These are phyloP conservation scores for Skeletonema costatum DNA, from an alignment of 108 stramenopile genomes.

Conservation along the genomic window DNA sequence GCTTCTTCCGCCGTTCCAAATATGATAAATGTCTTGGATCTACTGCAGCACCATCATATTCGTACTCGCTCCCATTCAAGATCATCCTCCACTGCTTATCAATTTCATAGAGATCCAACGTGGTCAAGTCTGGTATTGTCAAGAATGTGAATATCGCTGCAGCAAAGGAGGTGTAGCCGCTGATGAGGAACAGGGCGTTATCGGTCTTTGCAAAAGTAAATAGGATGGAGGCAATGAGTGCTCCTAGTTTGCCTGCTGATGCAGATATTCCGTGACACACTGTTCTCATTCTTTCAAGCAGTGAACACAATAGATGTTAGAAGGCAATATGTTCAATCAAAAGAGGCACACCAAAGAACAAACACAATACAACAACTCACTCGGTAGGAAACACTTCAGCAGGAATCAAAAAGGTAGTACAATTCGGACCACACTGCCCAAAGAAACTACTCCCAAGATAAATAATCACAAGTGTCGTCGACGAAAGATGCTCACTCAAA, in stretches of 20 bases:
- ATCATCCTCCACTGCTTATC: slow-evolving; percentile 68
- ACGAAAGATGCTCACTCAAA: slow-evolving; percentile 45
- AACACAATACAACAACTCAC: neutral
- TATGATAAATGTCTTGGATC: slow-evolving; percentile 57
- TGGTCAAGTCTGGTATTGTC: slow-evolving; percentile 68
- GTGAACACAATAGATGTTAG: neutral
- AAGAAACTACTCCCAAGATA: slow-evolving; percentile 73
- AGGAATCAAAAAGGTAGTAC: slow-evolving; percentile 73
- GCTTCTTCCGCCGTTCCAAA: slow-evolving; percentile 47
- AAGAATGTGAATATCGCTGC: slow-evolving; percentile 57
- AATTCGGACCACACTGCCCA: slow-evolving; percentile 79
- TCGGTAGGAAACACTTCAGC: slow-evolving; percentile 50
- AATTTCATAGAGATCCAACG: slow-evolving; percentile 63
- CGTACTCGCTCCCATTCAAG: slow-evolving; percentile 28
- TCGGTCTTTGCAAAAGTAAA: slow-evolving; percentile 54
- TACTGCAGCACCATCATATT: slow-evolving; percentile 64
- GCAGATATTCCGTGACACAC: slow-evolving; percentile 78
- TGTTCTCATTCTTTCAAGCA: slow-evolving; percentile 51
- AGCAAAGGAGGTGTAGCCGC: slow-evolving; percentile 44
- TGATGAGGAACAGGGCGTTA: slow-evolving; percentile 55
- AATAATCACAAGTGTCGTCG: slow-evolving; percentile 51
- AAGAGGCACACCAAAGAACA: neutral
- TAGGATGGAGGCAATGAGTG: slow-evolving; percentile 67
- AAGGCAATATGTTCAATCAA: neutral
- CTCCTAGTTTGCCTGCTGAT: slow-evolving; percentile 71